Evolutionary conservation across 2,329 filamentous ascomycete species (phyloP), one percentile per base, ranked within the genome.

Genomic region (Thielaviopsis ethacetica): DNA sequence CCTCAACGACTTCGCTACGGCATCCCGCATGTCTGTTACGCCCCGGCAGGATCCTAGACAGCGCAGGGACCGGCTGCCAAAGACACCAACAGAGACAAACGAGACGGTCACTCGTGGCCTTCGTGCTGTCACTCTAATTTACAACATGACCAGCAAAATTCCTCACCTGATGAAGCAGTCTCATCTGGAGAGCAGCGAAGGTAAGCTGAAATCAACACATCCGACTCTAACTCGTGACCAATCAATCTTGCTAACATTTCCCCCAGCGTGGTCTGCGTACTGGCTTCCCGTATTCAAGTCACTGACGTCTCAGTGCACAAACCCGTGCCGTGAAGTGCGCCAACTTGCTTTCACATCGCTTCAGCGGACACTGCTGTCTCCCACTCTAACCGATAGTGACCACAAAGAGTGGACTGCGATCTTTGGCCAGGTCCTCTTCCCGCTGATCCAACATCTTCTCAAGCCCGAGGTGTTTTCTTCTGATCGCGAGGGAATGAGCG

Each of bases 271-370:
- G 93, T 90, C 89, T 56, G 89, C 93, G 9, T 98, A 98, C 70
- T 98, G 93, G 93, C 84, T 91, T 15, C 93, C 91, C 1, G 90
- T 98, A 26, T 93, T 98, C 71, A 83, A 89, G 65, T 87, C 89
- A 5, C 74, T 98, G 19, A 93, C 87, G 2, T 83, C 82, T 4
- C 93, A 98, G 71, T 96, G 91, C 71, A 88, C 88, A 58, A 98
- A 97, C 68, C 90, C 91, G 0, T 96, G 90, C 67, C 86, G 91
- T 58, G 91, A 96, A 65, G 88, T 98, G 61, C 84, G 93, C 2
- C 87, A 95, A 66, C 81, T 94, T 66, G 89, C 93, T 1, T 88
- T 97, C 65, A 83, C 85, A 7, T 88, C 85, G 10, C 76, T 98
- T 17, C 91, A 97, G 68, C 81, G 91, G 59, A 86, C 88, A 1